These are phyloP conservation scores for Paramecium primaurelia DNA, from an alignment of 73 alveolate species.

Conservation along the genomic window DNA sequence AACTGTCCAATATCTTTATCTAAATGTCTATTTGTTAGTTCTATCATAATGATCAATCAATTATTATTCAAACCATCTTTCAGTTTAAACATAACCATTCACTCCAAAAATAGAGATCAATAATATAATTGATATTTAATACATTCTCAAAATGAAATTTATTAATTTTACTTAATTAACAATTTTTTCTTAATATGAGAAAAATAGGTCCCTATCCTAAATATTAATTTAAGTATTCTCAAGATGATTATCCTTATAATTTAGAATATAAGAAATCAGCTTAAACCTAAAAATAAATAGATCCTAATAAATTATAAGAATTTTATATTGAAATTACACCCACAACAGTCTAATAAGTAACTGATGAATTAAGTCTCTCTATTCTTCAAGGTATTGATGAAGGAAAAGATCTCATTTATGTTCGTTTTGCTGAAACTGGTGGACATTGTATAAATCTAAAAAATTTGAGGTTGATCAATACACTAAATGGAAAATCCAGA, in stretches of 20 bases:
- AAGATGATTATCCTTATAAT: conserved; percentile 1
- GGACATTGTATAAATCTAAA: not conserved
- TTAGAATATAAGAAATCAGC: not conserved
- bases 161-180: not conserved
- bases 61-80: conserved; percentile 51
- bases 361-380: not conserved
- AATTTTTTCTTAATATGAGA: not conserved
- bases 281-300: not conserved
- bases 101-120: not conserved
- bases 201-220: conserved; percentile 22
- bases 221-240: not conserved
- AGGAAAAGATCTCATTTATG: not conserved
- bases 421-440: conserved; percentile 3
- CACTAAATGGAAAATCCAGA: conserved; percentile 6
- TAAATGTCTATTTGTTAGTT: conserved; percentile 58
- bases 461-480: not conserved
- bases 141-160: not conserved
- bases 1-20: conserved; percentile 70
- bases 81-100: not conserved
- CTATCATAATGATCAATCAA: conserved; percentile 61
- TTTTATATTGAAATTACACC: not conserved
- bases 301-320: not conserved
- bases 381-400: not conserved
- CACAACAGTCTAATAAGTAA: not conserved
- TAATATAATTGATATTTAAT: not conserved